Base-by-base conservation (phyloP, 2,329 filamentous ascomycete species). In the Aspergillus sclerotialis region DNA sequence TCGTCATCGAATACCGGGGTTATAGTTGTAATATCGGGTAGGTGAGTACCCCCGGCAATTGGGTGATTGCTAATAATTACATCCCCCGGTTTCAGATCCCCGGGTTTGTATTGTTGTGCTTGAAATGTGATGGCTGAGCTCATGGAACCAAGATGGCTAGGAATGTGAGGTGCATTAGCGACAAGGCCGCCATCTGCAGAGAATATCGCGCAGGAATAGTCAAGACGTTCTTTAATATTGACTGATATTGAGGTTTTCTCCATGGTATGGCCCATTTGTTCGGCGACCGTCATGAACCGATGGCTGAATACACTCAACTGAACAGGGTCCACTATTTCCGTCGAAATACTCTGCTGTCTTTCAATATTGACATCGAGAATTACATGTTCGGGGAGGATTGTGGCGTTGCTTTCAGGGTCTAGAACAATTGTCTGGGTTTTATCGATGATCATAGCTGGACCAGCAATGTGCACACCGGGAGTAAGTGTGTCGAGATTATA, bases 21-120 rank as follows among this genome's bases (percentile, higher is more conserved):
- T 35, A 85, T 74, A 19, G 56, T 80, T 0, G 84, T 92, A 37
- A 92, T 85, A 52, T 92, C 84, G 1, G 84, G 85, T 16, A 92
- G 63, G 65, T 92, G 85, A 0, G 86, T 93, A 26, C 85, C 85
- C 21, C 85, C 85, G 50, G 80, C 89, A 55, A 86, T 85, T 1
- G 85, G 85, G 52, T 92, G 85, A 48, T 92, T 92, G 1, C 83
- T 84, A 5, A 90, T 83, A 27, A 92, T 73, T 0, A 92, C 85
- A 55, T 92, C 85, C 19, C 85, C 85, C 37, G 75, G 79, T 49
- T 84, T 83, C 33, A 92, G 65, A 45, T 82, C 85, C 5, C 82
- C 83, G 47, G 79, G 73, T 84, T 84, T 92, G 37, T 89, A 85
- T 47, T 83, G 74, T 4, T 84, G 81, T n/a, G n/a, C n/a, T 61